Base-by-base conservation (phyloP, 495 filamentous ascomycete genomes). In the Podospora anserina region DNA sequence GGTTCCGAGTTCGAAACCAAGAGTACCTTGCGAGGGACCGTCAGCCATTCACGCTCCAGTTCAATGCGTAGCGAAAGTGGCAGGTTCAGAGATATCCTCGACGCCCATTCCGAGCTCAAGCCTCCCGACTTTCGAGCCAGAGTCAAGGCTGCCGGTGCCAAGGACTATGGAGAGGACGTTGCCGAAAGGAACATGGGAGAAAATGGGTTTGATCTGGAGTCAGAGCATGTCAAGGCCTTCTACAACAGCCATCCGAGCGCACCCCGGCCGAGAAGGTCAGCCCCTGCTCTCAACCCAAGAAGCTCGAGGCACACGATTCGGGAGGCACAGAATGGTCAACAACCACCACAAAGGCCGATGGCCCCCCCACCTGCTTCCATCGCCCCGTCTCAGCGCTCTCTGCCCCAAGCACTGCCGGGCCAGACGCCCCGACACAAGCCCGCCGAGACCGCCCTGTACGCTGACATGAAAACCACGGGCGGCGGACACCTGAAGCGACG, bases 151-250 rank as follows among this genome's bases (percentile, higher is more conserved):
- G 72, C 82, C 15, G 84, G 84, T 0, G 72, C 77, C 1, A 78
- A 78, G 63, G 82, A 83, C 62, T 86, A 84, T 65, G 84, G 82
- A 44, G 84, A 87, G 71, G 85, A 86, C 70, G 84, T 87, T 0
- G 85, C 85, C 5, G 84, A 86, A 57, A 76, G 85, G 27, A 87
- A 87, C 65, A 78, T 85, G 59, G 74, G 66, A 19, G 69, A 76
- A 63, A 82, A 78, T 59, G 75, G 77, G 1, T 74, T 74, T 63
- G 63, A 75, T 34, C 68, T 78, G 5, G 68, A 70, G 20, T 75
- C 78, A 1, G 55, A 69, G 3, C 76, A 76, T 7, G 77, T 79
- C 15, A 66, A 69, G 58, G 75, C 75, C 1, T 81, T 76, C 44
- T 75, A 79, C 68, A 11, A 49, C 39, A 67, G 75, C 3, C 71